phyloP scores from a whole-genome alignment of 2,329 filamentous ascomycete genomes.

The Hymenoscyphus linearis region DNA sequence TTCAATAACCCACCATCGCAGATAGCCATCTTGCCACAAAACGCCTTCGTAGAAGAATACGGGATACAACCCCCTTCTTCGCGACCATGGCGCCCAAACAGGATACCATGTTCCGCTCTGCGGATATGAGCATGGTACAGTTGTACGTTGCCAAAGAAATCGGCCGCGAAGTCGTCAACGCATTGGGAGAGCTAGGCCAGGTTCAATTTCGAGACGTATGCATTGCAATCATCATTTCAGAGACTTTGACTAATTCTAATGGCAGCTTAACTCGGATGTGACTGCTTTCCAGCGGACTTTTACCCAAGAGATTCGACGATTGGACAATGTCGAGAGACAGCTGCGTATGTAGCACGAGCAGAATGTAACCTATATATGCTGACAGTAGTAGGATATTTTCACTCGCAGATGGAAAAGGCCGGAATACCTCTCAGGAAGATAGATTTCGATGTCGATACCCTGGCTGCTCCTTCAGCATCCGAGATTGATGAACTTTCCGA shows the following conservation, averaged over 20 bases:
- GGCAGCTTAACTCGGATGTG: constrained; percentile 83
- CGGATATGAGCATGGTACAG: constrained; percentile 99
- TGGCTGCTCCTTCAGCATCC: constrained; percentile 81
- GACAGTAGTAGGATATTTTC: constrained; percentile 71
- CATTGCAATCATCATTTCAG: neutral
- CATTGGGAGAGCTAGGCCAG: constrained; percentile 88
- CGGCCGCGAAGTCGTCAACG: constrained; percentile 93
- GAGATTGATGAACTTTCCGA: constrained; percentile 96
- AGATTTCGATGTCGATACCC: constrained; percentile 80
- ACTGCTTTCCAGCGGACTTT: constrained; percentile 96
- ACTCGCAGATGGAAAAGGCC: constrained; percentile 90
- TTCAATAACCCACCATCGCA: constrained; percentile 2
- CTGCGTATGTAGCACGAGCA: constrained; percentile 61
- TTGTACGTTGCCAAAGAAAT: constrained; percentile 99
- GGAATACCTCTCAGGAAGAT: constrained; percentile 81
- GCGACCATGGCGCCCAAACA: constrained; percentile 56
- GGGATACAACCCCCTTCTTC: constrained; percentile 16
- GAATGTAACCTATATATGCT: constrained; percentile 9
- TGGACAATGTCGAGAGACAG: constrained; percentile 97
- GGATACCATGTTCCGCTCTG: constrained; percentile 98
- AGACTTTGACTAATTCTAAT: constrained; percentile 19
- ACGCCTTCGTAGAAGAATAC: constrained; percentile 16
- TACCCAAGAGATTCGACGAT: constrained; percentile 91
- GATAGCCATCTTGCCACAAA: constrained; percentile 3
- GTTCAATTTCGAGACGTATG: constrained; percentile 95